These are phyloP conservation scores for Rubia occidens DNA, from an alignment of 305 asterid genomes.

Conservation along the genomic window DNA sequence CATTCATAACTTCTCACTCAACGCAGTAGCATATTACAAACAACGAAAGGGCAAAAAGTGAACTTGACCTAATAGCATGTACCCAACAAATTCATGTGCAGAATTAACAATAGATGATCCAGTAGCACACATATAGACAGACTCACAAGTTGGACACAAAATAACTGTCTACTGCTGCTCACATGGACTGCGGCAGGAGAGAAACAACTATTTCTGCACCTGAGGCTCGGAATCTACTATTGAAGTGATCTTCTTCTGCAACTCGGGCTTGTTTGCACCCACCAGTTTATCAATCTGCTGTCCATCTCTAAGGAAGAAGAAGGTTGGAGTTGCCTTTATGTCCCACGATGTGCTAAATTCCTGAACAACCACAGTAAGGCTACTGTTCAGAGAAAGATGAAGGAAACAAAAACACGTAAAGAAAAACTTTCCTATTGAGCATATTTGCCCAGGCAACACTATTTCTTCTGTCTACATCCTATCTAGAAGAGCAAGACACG, in stretches of 20 bases:
- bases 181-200: not conserved
- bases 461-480: not conserved
- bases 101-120: conserved; percentile 3
- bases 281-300: conserved; percentile 81
- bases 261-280: conserved; percentile 93
- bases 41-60: not conserved
- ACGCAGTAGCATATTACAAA: not conserved
- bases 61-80: not conserved
- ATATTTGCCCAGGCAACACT: too few species aligned
- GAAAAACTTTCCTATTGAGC: too few species aligned
- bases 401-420: not conserved
- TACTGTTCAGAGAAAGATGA: not conserved
- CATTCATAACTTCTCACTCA: not conserved
- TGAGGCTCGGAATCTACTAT: conserved; percentile 40
- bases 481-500: not conserved
- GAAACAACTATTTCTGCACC: conserved; percentile 8
- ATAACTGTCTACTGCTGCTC: not conserved
- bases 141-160: not conserved
- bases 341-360: conserved; percentile 94
- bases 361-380: conserved; percentile 30
- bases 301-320: conserved; percentile 87
- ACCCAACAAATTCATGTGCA: not conserved
- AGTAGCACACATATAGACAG: conserved; percentile 10
- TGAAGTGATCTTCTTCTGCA: conserved; percentile 67
- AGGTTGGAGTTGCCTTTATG: conserved; percentile 97